phyloP scores from a whole-genome alignment of 129 eudicot species.

The Flaveria bidentis region DNA sequence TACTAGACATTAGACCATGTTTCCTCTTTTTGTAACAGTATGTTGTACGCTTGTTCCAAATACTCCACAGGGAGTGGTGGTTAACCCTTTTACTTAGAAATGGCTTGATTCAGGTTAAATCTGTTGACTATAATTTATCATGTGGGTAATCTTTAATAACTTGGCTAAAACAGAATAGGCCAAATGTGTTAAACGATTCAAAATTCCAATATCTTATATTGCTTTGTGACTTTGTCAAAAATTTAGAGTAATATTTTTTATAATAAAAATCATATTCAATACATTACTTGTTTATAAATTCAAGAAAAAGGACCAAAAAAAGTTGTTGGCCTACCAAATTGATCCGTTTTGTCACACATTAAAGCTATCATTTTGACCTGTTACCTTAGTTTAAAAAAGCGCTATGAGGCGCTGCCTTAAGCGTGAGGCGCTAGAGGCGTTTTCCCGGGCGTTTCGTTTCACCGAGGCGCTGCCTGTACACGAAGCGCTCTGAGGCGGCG shows the following conservation, averaged over 20 bases:
- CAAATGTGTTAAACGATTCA: neutral
- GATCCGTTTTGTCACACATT: no score
- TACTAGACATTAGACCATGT: neutral
- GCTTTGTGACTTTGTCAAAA: neutral
- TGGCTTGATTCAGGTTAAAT: no score
- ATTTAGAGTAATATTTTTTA: neutral
- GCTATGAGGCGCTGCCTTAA: no score
- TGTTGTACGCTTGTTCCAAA: neutral
- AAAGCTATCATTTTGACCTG: no score
- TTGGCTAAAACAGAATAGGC: neutral
- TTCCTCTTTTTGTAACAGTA: neutral
- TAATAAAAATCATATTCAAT: neutral
- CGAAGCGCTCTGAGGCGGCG: no score
- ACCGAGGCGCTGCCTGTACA: no score
- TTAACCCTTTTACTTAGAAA: no score
- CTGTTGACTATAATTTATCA: no score
- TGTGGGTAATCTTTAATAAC: neutral
- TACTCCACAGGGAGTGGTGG: neutral
- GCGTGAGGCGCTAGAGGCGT: no score
- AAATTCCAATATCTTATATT: neutral
- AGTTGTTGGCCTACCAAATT: neutral
- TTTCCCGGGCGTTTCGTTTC: no score
- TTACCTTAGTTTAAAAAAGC: no score
- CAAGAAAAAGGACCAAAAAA: neutral
- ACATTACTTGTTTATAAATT: neutral